Evolutionary conservation across 1,139 yeast genomes (phyloP).

Genomic region (Candida dubliniensis): DNA sequence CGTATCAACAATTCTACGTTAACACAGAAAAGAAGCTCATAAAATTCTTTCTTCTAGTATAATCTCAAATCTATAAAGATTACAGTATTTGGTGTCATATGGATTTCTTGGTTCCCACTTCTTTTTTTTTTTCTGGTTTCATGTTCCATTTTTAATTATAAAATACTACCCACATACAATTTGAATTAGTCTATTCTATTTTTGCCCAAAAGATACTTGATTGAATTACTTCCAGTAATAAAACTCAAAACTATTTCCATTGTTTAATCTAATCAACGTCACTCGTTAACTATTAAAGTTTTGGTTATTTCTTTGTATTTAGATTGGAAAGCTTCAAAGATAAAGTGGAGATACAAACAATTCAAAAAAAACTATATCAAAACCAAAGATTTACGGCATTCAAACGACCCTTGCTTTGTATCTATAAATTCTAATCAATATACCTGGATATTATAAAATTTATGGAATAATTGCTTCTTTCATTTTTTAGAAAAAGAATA

Average conservation of each 20-base stretch:
- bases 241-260: too few relatives aligned
- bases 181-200: neutral
- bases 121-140: neutral
- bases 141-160: neutral
- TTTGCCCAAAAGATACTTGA: neutral
- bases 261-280: neutral
- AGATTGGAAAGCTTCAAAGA: neutral
- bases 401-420: neutral
- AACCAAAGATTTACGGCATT: too few relatives aligned
- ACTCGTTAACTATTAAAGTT: neutral
- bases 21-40: too few relatives aligned
- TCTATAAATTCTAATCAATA: conserved; percentile 1
- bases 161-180: neutral
- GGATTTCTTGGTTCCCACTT: neutral
- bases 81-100: neutral
- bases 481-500: neutral
- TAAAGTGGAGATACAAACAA: neutral
- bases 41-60: too few relatives aligned
- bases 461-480: neutral
- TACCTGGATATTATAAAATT: neutral
- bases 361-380: too few relatives aligned
- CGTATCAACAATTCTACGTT: too few relatives aligned
- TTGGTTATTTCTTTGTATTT: neutral
- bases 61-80: neutral
- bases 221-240: too few relatives aligned